Evolutionary conservation across 495 filamentous ascomycete genomes (phyloP).

Genomic region (Ascodesmis nigricans): DNA sequence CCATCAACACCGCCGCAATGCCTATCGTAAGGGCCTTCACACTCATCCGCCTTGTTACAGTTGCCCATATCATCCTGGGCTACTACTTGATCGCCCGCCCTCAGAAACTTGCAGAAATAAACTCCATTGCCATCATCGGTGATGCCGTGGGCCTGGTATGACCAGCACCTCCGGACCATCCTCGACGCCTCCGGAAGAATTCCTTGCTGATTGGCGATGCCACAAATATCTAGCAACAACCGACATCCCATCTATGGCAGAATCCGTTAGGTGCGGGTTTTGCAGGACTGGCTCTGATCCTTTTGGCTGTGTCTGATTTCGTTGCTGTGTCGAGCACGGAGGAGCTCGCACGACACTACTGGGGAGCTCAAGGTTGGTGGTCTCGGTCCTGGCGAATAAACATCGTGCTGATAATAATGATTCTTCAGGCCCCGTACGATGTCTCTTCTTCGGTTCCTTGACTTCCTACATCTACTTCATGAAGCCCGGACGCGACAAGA

Average conservation of each 20-base stretch:
- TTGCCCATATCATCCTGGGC: constrained; percentile 8
- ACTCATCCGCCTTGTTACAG: constrained; percentile 13
- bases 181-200: too few species aligned
- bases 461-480: constrained; percentile 14
- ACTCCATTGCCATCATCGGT: constrained; percentile 13
- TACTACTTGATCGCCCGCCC: constrained; percentile 10
- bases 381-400: background rate
- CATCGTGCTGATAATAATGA: constrained; percentile 2
- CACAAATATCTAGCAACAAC: constrained; percentile 14
- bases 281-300: constrained; percentile 16
- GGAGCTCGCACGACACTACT: constrained; percentile 15
- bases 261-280: constrained; percentile 17
- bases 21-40: constrained; percentile 10
- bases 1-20: constrained; percentile 6
- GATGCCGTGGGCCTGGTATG: constrained; percentile 18
- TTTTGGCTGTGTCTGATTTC: constrained; percentile 14
- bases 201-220: too few species aligned
- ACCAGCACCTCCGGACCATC: too few species aligned
- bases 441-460: constrained; percentile 19
- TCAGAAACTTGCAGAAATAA: constrained; percentile 5
- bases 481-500: constrained; percentile 12
- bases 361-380: constrained; percentile 16
- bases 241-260: constrained; percentile 9
- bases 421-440: constrained; percentile 16
- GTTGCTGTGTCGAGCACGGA: constrained; percentile 6